A percentile compares a stretch with the other conserved stretches of the same genome.
Evolutionary conservation across 2,329 filamentous ascomycete species (phyloP).

Genomic region (Neodidymelliopsis sp.): DNA sequence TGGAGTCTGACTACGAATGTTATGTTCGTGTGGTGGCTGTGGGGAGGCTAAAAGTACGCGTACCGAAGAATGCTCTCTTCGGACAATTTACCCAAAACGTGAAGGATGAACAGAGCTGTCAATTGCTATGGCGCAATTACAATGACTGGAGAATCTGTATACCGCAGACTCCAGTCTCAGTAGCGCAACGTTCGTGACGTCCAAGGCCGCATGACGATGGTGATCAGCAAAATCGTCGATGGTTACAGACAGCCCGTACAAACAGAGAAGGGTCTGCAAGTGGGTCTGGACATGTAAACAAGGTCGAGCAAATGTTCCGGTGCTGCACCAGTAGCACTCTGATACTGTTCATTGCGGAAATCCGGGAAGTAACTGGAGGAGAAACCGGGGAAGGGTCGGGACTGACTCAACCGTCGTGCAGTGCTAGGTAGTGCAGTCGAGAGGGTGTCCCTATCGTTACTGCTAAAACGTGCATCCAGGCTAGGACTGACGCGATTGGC

Average conservation of each 20-base stretch:
- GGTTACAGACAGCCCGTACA: background rate
- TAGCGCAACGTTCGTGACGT: slow-evolving; percentile 14
- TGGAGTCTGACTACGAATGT: slow-evolving; percentile 3
- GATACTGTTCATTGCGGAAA: slow-evolving; percentile 4
- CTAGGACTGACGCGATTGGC: slow-evolving; percentile 8
- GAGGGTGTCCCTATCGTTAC: background rate
- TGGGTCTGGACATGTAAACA: slow-evolving; percentile 4
- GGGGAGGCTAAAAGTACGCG: slow-evolving; percentile 2
- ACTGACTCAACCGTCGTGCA: background rate
- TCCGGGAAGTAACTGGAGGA: background rate
- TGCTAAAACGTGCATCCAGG: background rate
- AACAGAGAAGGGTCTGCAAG: background rate
- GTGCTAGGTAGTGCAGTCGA: background rate
- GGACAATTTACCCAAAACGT: background rate
- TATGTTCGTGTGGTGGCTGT: background rate
- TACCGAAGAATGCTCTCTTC: background rate
- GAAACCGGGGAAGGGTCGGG: slow-evolving; percentile 13
- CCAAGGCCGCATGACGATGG: slow-evolving; percentile 4
- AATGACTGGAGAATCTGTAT: background rate
- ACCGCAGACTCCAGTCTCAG: background rate
- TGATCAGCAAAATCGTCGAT: slow-evolving; percentile 4
- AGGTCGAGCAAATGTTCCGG: slow-evolving; percentile 1
- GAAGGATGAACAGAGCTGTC: background rate
- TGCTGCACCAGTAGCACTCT: slow-evolving; percentile 11
- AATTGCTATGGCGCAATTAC: slow-evolving; percentile 9